Evolutionary conservation across 2,329 filamentous ascomycete species (phyloP).

Genomic region (Ophiostoma sp.): DNA sequence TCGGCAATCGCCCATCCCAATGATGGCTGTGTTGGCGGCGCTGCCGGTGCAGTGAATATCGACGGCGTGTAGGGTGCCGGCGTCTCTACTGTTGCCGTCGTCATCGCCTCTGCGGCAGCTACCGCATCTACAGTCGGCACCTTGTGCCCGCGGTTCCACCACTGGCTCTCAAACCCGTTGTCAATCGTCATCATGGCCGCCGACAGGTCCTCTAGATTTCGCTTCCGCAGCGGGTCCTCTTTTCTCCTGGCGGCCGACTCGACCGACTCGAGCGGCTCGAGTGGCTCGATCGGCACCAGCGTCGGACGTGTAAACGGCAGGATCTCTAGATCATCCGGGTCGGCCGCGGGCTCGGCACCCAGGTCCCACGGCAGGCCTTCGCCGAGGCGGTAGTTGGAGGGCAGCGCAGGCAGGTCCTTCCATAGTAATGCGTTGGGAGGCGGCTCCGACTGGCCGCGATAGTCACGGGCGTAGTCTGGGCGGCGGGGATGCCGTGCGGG

Average conservation of each 20-base stretch:
- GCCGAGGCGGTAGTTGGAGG: constrained; percentile 40
- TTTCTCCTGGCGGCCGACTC: neutral
- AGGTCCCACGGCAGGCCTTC: constrained; percentile 46
- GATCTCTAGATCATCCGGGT: constrained; percentile 29
- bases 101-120: neutral
- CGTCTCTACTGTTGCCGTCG: neutral
- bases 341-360: constrained; percentile 31
- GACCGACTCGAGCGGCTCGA: too few relatives aligned
- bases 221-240: constrained; percentile 22
- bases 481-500: neutral
- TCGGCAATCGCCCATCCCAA: constrained; percentile 3
- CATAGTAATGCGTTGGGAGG: constrained; percentile 36
- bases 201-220: constrained; percentile 46
- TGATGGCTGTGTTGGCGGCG: neutral
- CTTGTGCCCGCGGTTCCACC: constrained; percentile 48
- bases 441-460: constrained; percentile 45
- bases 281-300: constrained; percentile 20
- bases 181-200: constrained; percentile 53
- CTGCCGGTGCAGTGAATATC: neutral
- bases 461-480: neutral
- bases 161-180: constrained; percentile 54
- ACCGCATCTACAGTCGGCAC: neutral
- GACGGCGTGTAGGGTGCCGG: neutral
- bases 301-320: constrained; percentile 20
- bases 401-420: constrained; percentile 42